These are phyloP conservation scores for Buddleja alternifolia DNA, from an alignment of 257 asterid genomes.

Conservation along the genomic window DNA sequence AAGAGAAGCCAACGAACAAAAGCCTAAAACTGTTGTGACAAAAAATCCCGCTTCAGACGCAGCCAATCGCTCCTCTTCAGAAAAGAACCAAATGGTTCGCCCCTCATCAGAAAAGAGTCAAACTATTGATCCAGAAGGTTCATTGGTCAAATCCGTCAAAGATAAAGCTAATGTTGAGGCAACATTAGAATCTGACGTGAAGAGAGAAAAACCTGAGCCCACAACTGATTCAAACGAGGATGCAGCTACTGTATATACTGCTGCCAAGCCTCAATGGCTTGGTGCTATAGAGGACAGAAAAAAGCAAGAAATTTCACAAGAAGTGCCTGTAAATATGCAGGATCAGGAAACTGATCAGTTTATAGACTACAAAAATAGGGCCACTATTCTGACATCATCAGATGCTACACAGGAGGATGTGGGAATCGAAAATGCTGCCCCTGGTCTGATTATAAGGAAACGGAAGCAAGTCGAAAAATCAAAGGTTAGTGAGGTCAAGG, in stretches of 20 bases:
- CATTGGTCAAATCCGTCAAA: constrained; percentile 33
- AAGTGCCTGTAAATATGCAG: constrained; percentile 38
- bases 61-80: constrained; percentile 28
- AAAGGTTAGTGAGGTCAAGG: constrained; percentile 42
- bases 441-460: constrained; percentile 92
- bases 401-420: constrained; percentile 35
- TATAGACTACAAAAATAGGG: constrained; percentile 87
- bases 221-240: constrained; percentile 37
- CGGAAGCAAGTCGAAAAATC: constrained; percentile 66
- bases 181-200: constrained; percentile 45
- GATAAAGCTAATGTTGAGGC: constrained; percentile 34
- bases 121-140: constrained; percentile 38
- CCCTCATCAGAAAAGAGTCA: constrained; percentile 35
- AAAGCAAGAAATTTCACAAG: constrained; percentile 51
- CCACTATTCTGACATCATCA: constrained; percentile 45
- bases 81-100: constrained; percentile 21
- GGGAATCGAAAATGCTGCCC: constrained; percentile 85
- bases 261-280: constrained; percentile 91
- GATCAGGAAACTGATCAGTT: constrained; percentile 73
- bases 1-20: constrained; percentile 54
- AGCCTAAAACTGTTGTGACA: constrained; percentile 34
- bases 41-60: constrained; percentile 35
- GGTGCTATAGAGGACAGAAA: constrained; percentile 74
- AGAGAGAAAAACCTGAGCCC: constrained; percentile 38
- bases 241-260: constrained; percentile 43